Conservation (phyloP, 163 green algal genomes). For the Chloroidium sp. region DNA sequence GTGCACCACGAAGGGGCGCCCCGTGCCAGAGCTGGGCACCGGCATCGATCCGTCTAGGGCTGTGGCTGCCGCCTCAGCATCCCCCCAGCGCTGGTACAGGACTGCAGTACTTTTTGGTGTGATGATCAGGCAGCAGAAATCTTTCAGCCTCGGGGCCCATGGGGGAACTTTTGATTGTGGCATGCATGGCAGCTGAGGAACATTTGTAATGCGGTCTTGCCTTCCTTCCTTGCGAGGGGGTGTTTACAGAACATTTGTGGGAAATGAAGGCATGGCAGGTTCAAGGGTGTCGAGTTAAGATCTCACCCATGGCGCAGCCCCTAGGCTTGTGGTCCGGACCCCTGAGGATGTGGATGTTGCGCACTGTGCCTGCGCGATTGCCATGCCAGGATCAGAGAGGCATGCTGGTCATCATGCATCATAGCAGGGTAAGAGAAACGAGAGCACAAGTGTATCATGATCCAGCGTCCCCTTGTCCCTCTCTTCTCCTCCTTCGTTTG, state of each 20-base stretch:
- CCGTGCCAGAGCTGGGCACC: conserved; percentile 33
- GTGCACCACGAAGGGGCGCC: conserved; percentile 59
- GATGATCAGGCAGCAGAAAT: no score
- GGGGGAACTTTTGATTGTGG: no score
- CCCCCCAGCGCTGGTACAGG: conserved; percentile 16
- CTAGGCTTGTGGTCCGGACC: conserved; percentile 47
- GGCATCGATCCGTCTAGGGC: conserved; percentile 54
- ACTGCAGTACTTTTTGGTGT: not conserved
- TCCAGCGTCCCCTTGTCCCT: no score
- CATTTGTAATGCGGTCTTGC: no score
- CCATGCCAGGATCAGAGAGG: not conserved
- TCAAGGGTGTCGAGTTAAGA: conserved; percentile 20
- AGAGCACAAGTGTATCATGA: no score
- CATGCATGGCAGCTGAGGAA: no score
- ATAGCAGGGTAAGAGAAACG: no score
- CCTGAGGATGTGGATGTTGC: conserved; percentile 44
- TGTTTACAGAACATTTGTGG: not conserved
- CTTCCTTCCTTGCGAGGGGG: no score
- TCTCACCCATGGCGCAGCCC: conserved; percentile 53
- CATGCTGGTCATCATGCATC: no score
- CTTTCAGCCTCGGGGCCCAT: no score
- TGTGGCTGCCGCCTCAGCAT: conserved; percentile 61
- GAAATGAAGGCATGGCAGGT: not conserved
- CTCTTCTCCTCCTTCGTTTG: no score
- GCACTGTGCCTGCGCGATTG: conserved; percentile 24